These are phyloP conservation scores for Pseudonitzschia multiseries DNA, from an alignment of 108 stramenopile genomes.

Conservation along the genomic window DNA sequence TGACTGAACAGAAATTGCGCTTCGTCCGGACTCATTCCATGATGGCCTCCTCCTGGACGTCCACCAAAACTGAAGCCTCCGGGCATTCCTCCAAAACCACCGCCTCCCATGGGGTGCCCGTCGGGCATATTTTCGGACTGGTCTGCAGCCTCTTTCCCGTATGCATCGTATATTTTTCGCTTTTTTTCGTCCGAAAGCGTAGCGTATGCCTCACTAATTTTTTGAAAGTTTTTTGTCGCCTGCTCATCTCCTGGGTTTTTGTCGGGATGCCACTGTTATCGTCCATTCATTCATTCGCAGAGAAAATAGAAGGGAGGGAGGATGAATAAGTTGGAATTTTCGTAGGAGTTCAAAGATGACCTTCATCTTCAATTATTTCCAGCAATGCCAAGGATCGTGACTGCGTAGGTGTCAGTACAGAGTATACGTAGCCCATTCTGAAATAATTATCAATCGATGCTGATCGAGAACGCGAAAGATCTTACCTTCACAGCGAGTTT, in stretches of 20 bases:
- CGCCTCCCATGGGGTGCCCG: constrained; percentile 32
- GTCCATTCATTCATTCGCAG: background rate
- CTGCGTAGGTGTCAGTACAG: constrained; percentile 1
- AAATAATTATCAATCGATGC: background rate
- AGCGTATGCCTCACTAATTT: constrained; percentile 85
- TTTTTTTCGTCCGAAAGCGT: constrained; percentile 77
- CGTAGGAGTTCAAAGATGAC: background rate
- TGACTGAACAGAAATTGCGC: constrained; percentile 72
- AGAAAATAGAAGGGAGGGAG: constrained; percentile 18
- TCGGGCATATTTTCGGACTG: constrained; percentile 66
- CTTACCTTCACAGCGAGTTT: constrained; percentile 86
- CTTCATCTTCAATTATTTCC: background rate
- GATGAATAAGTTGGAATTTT: background rate
- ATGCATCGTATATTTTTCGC: constrained; percentile 82
- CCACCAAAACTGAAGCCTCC: constrained; percentile 51
- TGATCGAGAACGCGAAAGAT: too few relatives aligned
- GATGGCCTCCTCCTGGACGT: constrained; percentile 49
- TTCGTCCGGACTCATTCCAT: constrained; percentile 82
- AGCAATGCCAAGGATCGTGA: background rate
- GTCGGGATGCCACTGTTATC: constrained; percentile 80
- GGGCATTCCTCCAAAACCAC: constrained; percentile 48
- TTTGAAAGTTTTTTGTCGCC: constrained; percentile 88
- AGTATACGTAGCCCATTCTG: background rate
- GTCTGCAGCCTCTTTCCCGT: constrained; percentile 74
- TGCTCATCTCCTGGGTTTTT: constrained; percentile 83